phyloP scores from a whole-genome alignment of 2,329 filamentous ascomycete species.

The Xylariomycetidae sp. region DNA sequence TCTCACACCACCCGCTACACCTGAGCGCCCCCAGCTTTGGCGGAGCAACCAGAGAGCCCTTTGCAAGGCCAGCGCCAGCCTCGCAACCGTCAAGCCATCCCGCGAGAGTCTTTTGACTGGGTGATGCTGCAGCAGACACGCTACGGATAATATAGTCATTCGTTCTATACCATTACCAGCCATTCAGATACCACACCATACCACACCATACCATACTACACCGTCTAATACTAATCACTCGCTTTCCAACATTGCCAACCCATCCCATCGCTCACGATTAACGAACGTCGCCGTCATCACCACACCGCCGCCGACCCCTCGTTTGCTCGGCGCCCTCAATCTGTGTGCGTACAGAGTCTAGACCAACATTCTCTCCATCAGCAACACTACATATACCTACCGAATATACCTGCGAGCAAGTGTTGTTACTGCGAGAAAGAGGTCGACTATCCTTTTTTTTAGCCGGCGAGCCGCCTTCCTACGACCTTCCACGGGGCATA shows the following conservation, averaged over 20 bases:
- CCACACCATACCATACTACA: no score
- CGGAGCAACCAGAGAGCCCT: slow-evolving; percentile 14
- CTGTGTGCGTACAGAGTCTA: not conserved
- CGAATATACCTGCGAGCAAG: no score
- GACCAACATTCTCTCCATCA: not conserved
- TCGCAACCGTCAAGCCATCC: no score
- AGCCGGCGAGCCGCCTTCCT: not conserved
- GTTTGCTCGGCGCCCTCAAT: not conserved
- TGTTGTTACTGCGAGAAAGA: no score
- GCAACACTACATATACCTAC: no score
- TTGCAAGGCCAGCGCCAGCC: no score
- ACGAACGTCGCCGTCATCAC: not conserved
- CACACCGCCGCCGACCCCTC: not conserved
- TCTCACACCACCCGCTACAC: not conserved
- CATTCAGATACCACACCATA: not conserved
- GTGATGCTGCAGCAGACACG: slow-evolving; percentile 4
- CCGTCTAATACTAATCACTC: slow-evolving; percentile 3
- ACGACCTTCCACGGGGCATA: not conserved
- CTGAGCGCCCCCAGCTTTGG: slow-evolving; percentile 9
- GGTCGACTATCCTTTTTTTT: not conserved
- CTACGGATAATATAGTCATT: slow-evolving; percentile 11
- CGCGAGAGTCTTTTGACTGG: slow-evolving; percentile 1
- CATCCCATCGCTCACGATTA: not conserved
- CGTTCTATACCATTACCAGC: slow-evolving; percentile 4
- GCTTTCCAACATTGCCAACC: not conserved